Conservation (phyloP, 2,329 filamentous ascomycete species). For the Phialophora chinensis region DNA sequence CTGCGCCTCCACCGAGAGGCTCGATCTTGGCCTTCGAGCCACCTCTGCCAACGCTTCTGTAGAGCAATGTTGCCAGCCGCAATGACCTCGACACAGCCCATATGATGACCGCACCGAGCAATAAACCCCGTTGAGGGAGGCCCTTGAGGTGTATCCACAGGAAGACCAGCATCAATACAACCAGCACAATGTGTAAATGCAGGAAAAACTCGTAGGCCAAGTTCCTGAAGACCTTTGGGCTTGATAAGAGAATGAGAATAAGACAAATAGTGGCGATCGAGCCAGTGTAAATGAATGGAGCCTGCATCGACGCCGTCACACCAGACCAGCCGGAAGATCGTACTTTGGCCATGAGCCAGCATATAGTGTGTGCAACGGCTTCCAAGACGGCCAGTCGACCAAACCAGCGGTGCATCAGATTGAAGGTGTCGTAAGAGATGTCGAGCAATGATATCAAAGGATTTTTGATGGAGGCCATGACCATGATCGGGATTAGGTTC, state of each 20-base stretch:
- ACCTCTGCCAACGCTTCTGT: slow-evolving; percentile 65
- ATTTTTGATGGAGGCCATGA: slow-evolving; percentile 53
- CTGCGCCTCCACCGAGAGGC: slow-evolving; percentile 71
- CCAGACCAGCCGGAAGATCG: slow-evolving; percentile 48
- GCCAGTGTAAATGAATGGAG: slow-evolving; percentile 49
- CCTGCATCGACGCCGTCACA: slow-evolving; percentile 42
- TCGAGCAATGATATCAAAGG: slow-evolving; percentile 51
- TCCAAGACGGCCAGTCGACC: slow-evolving; percentile 74
- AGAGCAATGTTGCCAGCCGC: slow-evolving; percentile 68
- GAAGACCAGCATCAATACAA: slow-evolving; percentile 69
- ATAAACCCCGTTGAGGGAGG: slow-evolving; percentile 73
- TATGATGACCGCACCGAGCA: slow-evolving; percentile 74
- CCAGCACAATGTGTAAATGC: slow-evolving; percentile 80
- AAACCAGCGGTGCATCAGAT: slow-evolving; percentile 77
- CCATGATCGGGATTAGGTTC: slow-evolving; percentile 52
- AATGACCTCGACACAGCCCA: slow-evolving; percentile 75
- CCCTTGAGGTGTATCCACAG: slow-evolving; percentile 79
- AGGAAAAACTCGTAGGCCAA: slow-evolving; percentile 98
- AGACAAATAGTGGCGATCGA: slow-evolving; percentile 61
- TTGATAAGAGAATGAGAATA: slow-evolving; percentile 69
- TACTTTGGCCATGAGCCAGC: slow-evolving; percentile 76
- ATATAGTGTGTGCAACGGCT: slow-evolving; percentile 70
- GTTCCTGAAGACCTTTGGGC: slow-evolving; percentile 81
- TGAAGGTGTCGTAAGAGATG: slow-evolving; percentile 53
- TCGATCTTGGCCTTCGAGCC: slow-evolving; percentile 71